Conservation (phyloP, 805 yeast species). For the Suhomyces faveliae region DNA sequence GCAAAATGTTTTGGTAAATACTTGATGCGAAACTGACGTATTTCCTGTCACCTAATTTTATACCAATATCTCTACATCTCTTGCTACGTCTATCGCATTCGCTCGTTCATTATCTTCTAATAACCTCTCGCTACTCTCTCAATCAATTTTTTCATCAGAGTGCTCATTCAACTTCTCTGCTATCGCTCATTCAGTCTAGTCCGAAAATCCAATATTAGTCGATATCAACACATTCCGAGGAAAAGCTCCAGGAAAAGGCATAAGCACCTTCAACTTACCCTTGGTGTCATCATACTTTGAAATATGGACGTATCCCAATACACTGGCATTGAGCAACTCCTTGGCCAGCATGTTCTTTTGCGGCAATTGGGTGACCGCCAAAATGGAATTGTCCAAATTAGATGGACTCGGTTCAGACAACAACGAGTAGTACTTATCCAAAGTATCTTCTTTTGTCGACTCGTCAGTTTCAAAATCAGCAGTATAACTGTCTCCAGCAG, state of each 20-base stretch:
- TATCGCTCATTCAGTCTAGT: too few species aligned
- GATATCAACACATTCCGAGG: constrained; percentile 74
- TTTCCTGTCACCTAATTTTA: too few species aligned
- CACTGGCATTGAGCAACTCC: constrained; percentile 54
- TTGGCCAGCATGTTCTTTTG: constrained; percentile 42
- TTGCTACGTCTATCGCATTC: too few species aligned
- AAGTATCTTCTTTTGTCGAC: constrained; percentile 22
- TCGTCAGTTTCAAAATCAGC: constrained; percentile 24
- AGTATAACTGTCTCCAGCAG: constrained; percentile 42
- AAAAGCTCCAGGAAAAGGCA: constrained; percentile 85
- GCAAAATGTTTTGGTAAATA: too few species aligned
- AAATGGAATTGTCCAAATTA: constrained; percentile 69
- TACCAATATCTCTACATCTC: too few species aligned
- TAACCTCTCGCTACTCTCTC: neutral
- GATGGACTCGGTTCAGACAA: constrained; percentile 48
- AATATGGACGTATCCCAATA: constrained; percentile 77
- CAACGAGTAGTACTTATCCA: constrained; percentile 33
- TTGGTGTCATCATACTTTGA: constrained; percentile 73
- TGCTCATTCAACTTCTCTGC: too few species aligned
- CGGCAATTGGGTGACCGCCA: constrained; percentile 53
- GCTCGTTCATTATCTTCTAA: too few species aligned
- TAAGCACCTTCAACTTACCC: constrained; percentile 62
- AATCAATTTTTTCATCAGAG: too few species aligned
- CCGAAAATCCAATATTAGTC: constrained; percentile 80
- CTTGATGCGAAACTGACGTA: too few species aligned